Evolutionary conservation across 441 rosid genomes (phyloP).

Genomic region (Biscutella laevigata): DNA sequence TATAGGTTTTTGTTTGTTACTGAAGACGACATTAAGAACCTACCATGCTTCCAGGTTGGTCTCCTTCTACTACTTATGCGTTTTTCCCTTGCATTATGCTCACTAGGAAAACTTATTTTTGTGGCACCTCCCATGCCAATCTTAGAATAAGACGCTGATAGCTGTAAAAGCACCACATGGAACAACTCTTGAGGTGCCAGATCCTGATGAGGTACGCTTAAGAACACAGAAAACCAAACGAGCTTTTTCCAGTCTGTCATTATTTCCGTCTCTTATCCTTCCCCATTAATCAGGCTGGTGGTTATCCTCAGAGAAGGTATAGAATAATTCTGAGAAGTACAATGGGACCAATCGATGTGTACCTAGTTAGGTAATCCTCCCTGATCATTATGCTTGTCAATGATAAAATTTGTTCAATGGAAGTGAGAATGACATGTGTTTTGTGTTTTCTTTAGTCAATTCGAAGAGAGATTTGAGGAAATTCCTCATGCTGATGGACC

Average conservation of each 20-base stretch:
- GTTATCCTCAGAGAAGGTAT: constrained; percentile 80
- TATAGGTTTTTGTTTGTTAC: constrained; percentile 89
- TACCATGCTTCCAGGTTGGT: constrained; percentile 87
- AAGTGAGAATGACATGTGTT: constrained; percentile 11
- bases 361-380: constrained; percentile 69
- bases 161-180: constrained; percentile 99
- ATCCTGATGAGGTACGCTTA: constrained; percentile 89
- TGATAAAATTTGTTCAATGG: background rate
- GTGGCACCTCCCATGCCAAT: constrained; percentile 16
- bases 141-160: constrained; percentile 83
- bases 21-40: constrained; percentile 84
- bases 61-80: constrained; percentile 11
- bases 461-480: constrained; percentile 85
- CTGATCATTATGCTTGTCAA: background rate
- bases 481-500: constrained; percentile 54
- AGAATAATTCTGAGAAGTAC: constrained; percentile 92
- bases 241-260: background rate
- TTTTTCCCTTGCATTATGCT: constrained; percentile 8
- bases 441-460: constrained; percentile 46
- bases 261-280: constrained; percentile 7
- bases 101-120: background rate
- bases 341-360: constrained; percentile 97
- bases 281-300: constrained; percentile 63
- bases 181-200: constrained; percentile 96
- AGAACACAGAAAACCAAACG: constrained; percentile 11